Evolutionary conservation across 2,329 filamentous ascomycete genomes (phyloP).

Genomic region (Bipolaris sorokiniana): DNA sequence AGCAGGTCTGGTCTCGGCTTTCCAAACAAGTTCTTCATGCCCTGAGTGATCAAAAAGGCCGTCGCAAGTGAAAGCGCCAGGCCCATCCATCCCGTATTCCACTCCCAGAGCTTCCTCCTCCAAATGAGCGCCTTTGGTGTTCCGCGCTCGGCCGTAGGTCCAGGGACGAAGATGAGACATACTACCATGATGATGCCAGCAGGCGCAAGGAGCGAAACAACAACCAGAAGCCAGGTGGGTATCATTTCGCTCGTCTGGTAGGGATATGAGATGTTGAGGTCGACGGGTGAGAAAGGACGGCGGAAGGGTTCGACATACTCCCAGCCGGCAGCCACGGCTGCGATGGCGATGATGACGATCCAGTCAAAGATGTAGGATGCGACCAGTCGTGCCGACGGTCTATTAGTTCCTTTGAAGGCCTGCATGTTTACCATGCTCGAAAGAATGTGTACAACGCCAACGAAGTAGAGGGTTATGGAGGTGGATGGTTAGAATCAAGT

Average conservation of each 20-base stretch:
- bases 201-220: constrained; percentile 70
- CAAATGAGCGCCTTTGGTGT: constrained; percentile 71
- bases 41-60: constrained; percentile 81
- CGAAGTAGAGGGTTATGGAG: constrained; percentile 6
- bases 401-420: constrained; percentile 28
- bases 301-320: constrained; percentile 68
- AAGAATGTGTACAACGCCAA: constrained; percentile 5
- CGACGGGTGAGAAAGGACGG: constrained; percentile 72
- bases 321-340: constrained; percentile 65
- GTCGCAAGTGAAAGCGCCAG: constrained; percentile 73
- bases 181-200: constrained; percentile 71
- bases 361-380: constrained; percentile 77
- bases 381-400: constrained; percentile 60
- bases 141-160: constrained; percentile 67
- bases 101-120: constrained; percentile 87
- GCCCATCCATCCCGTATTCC: constrained; percentile 84
- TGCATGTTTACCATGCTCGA: constrained; percentile 29
- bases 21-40: constrained; percentile 77
- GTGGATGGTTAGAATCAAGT: neutral
- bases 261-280: constrained; percentile 82
- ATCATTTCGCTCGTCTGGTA: constrained; percentile 74
- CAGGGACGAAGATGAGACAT: constrained; percentile 73
- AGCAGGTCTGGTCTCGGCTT: constrained; percentile 70
- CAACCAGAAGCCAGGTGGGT: constrained; percentile 66
- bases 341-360: constrained; percentile 68